Base-by-base conservation (phyloP, 805 yeast genomes). In the Kurtzmaniella cleridarum region DNA sequence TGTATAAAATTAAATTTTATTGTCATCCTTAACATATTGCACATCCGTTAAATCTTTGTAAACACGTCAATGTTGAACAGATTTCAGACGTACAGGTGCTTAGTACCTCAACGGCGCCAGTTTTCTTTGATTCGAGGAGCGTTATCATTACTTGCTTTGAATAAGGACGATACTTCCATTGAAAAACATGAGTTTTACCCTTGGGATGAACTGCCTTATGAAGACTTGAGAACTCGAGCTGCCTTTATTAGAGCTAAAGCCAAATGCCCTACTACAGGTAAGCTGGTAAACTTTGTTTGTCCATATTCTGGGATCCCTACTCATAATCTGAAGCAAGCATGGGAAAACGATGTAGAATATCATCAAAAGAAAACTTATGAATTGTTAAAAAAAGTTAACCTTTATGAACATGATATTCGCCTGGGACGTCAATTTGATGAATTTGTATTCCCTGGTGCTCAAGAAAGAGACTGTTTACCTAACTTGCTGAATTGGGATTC, bases 261-360 rank as follows among this genome's bases (percentile, higher is more conserved):
- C 9, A 76, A 77, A 54, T 91, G 98, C 60, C 98, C 97, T 0
- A 93, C 90, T 10, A 90, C 97, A 0, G 72, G 79, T 14, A 75
- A 80, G 46, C 82, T 84, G 34, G 86, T 93, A 42, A 73, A 82
- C 48, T 93, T 73, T 59, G 86, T 90, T 2, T 93, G 98, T 65
- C 98, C 98, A 1, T 66, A 76, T 41, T 85, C 96, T 3, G 98
- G 98, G 2, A 89, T 93, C 36, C 98, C 99, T 17, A 93, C 98
- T 3, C 98, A 93, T 60, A 95, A 87, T 56, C 80, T 87, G 15
- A 73, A 74, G 55, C 88, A 84, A 47, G 96, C 96, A 1, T 93
- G 97, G 96, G 81, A 81, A 53, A 63, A 67, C 40, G 98, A 93
- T 59, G 66, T 55, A 6, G 78, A 75, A 17, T 90, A 90, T 59